These are phyloP conservation scores for Rhodosorus marinus DNA, from an alignment of 23 red algal genomes.

Conservation along the genomic window DNA sequence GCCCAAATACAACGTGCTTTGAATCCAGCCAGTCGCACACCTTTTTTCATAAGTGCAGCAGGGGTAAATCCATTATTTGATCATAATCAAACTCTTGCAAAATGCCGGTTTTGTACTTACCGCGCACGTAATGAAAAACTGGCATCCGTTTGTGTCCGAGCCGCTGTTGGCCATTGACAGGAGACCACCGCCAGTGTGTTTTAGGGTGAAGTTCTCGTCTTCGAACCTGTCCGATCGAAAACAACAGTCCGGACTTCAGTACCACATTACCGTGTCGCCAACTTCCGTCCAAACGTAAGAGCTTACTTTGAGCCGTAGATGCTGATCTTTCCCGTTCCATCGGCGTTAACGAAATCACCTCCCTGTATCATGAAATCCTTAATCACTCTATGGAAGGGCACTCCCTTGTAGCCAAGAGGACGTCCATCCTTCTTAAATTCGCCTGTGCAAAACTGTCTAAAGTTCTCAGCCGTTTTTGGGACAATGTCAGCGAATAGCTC, in stretches of 20 bases:
- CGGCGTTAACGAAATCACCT: conserved; percentile 69
- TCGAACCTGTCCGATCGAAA: conserved; percentile 8
- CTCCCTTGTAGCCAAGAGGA: conserved; percentile 71
- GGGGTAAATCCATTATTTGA: too few species aligned
- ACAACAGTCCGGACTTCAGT: neutral
- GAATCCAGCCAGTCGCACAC: conserved; percentile 95
- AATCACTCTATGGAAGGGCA: conserved; percentile 75
- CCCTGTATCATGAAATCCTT: conserved; percentile 91
- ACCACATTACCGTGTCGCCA: neutral
- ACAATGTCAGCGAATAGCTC: conserved; percentile 52
- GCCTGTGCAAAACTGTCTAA: conserved; percentile 26
- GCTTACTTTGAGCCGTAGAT: conserved; percentile 81
- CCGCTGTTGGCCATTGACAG: conserved; percentile 93
- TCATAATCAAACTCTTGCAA: too few species aligned
- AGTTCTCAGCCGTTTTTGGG: conserved; percentile 76
- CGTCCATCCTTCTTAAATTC: too few species aligned
- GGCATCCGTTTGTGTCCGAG: conserved; percentile 63
- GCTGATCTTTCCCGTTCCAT: conserved; percentile 78
- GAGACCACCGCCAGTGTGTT: conserved; percentile 45
- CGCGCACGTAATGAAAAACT: conserved; percentile 49
- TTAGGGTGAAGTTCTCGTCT: conserved; percentile 61
- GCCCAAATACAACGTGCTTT: conserved; percentile 88
- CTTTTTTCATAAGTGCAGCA: too few species aligned
- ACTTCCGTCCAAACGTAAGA: too few species aligned
- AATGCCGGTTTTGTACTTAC: too few species aligned